A percentile compares a stretch with the other conserved stretches of the same genome.
Evolutionary conservation across 345 rosid genomes (phyloP).

Genomic region (Xanthoceras sorbifolium): DNA sequence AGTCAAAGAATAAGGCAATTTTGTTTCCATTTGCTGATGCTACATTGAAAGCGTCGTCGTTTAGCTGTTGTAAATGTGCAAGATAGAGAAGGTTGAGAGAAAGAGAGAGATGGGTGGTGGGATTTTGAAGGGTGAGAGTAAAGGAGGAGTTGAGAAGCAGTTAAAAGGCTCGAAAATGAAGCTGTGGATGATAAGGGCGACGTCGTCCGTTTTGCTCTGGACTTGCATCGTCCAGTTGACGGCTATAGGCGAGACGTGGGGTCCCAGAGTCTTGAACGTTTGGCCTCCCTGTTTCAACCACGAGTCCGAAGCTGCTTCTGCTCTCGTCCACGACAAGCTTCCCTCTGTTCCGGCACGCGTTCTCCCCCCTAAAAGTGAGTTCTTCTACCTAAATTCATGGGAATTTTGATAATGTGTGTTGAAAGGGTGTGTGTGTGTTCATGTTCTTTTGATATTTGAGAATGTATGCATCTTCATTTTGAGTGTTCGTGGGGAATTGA

Average conservation of each 20-base stretch:
- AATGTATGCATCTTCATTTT: no score
- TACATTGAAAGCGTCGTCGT: conserved; percentile 30
- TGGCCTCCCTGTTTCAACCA: conserved; percentile 80
- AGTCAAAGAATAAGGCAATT: no score
- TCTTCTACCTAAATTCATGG: not conserved
- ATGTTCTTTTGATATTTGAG: no score
- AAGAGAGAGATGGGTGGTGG: conserved; percentile 47
- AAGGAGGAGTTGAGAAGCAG: conserved; percentile 28
- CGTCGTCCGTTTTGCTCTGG: conserved; percentile 88
- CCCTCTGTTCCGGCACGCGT: conserved; percentile 44
- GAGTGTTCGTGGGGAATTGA: no score
- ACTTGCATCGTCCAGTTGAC: conserved; percentile 91
- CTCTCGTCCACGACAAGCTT: conserved; percentile 40
- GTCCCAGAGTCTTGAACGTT: conserved; percentile 79
- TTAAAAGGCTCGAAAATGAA: conserved; percentile 66
- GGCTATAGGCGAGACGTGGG: conserved; percentile 89
- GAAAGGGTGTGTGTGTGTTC: no score
- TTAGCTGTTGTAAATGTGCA: conserved; percentile 46
- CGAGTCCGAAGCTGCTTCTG: conserved; percentile 41
- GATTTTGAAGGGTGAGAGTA: conserved; percentile 46
- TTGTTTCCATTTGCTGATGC: conserved; percentile 13
- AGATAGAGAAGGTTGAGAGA: conserved; percentile 36
- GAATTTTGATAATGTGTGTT: no score
- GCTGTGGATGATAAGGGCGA: conserved; percentile 90
- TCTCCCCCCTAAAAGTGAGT: conserved; percentile 84